Evolutionary conservation across 352 stramenopile genomes (phyloP), one percentile per base, ranked within the genome.

Genomic region (Achlya hypogyna): DNA sequence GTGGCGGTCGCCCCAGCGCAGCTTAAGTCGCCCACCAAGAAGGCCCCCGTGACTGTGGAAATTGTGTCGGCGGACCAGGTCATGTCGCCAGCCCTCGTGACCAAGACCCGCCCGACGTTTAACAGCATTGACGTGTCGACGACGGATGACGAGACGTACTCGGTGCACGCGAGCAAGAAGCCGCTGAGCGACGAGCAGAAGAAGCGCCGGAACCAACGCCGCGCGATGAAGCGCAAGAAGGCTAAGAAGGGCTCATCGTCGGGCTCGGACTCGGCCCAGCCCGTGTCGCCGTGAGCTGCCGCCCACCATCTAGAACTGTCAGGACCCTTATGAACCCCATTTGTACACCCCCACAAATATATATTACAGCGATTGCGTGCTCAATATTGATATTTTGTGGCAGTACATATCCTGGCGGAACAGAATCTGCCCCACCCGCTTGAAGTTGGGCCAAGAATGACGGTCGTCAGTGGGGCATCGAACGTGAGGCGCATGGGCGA

Each of bases 401-500:
- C n/a, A n/a, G n/a, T n/a, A n/a, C n/a, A n/a, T n/a, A n/a, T n/a
- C n/a, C n/a, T n/a, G n/a, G n/a, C n/a, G n/a, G n/a, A n/a, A n/a
- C n/a, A n/a, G n/a, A n/a, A n/a, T n/a, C n/a, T n/a, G n/a, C n/a
- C n/a, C n/a, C n/a, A n/a, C n/a, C n/a, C n/a, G n/a, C n/a, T n/a
- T n/a, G n/a, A n/a, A n/a, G n/a, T n/a, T n/a, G n/a, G n/a, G n/a
- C n/a, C n/a, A n/a, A n/a, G n/a, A n/a, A n/a, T n/a, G n/a, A n/a
- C n/a, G n/a, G n/a, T n/a, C n/a, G n/a, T n/a, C n/a, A n/a, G n/a
- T n/a, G n/a, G n/a, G n/a, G n/a, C n/a, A n/a, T n/a, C n/a, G n/a
- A n/a, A n/a, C n/a, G n/a, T n/a, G n/a, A n/a, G n/a, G n/a, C 9
- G 22, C 3, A 67, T 91, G 53, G 75, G 82, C 38, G 66, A 60